Conservation (phyloP, 163 green algal genomes). For the Volvox carteri region DNA sequence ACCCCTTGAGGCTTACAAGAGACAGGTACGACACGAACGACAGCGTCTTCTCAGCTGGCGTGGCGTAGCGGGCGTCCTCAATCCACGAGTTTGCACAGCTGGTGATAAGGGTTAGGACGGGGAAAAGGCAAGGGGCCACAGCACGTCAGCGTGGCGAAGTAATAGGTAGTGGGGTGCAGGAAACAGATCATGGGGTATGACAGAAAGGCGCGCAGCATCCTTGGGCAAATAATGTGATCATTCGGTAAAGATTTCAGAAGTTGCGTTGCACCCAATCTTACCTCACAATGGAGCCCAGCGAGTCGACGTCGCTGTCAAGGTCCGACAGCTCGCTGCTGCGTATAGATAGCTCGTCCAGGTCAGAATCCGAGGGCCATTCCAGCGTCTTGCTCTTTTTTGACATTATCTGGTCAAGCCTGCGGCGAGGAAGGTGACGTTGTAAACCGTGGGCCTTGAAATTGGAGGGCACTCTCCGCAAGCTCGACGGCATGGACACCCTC, state of each 20-base stretch:
- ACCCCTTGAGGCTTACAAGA: slow-evolving; percentile 30
- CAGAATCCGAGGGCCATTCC: slow-evolving; percentile 56
- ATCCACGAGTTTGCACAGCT: slow-evolving; percentile 67
- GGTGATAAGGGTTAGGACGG: too few species aligned
- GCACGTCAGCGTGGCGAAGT: too few species aligned
- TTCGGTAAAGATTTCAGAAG: too few species aligned
- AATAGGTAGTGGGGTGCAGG: too few species aligned
- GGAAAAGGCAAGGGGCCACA: too few species aligned
- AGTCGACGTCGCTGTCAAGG: slow-evolving; percentile 68
- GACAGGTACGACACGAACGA: not conserved
- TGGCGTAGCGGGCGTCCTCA: slow-evolving; percentile 53
- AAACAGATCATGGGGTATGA: too few species aligned
- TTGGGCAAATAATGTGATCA: too few species aligned
- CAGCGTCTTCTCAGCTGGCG: slow-evolving; percentile 56
- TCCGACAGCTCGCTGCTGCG: slow-evolving; percentile 65
- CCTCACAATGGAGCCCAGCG: slow-evolving; percentile 56
- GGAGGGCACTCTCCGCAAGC: not conserved
- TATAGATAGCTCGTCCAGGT: slow-evolving; percentile 62
- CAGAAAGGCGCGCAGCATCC: too few species aligned
- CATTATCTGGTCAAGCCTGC: slow-evolving; percentile 60
- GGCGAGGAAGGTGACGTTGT: too few species aligned
- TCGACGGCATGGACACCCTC: not conserved
- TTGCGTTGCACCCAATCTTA: not conserved
- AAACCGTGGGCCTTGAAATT: not conserved
- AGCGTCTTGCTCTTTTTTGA: slow-evolving; percentile 55